phyloP scores from a whole-genome alignment of 1,284 basidiomycete genomes.

The Boletus hoseneyae region DNA sequence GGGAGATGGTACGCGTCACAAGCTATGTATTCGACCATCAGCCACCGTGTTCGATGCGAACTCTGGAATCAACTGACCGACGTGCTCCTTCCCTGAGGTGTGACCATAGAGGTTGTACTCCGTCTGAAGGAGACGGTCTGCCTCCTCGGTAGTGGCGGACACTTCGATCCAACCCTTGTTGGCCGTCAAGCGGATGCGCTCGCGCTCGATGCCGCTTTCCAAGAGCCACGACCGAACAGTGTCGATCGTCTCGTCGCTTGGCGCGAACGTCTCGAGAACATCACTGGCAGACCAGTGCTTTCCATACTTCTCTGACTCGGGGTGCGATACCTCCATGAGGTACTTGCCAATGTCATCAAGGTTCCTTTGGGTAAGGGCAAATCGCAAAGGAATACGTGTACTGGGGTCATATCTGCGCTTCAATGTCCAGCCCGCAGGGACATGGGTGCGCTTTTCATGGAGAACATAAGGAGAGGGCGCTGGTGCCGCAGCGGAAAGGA shows the following conservation, averaged over 20 bases:
- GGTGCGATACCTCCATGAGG: conserved; percentile 43
- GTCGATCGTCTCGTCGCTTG: conserved; percentile 35
- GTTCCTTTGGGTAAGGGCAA: conserved; percentile 42
- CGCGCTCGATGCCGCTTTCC: conserved; percentile 32
- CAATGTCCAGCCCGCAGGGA: conserved; percentile 35
- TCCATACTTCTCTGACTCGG: conserved; percentile 40
- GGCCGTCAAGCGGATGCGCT: conserved; percentile 31
- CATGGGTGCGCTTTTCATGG: conserved; percentile 34
- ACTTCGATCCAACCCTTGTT: conserved; percentile 44
- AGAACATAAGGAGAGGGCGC: conserved; percentile 14
- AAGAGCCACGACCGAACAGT: conserved; percentile 40
- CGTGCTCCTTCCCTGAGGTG: conserved; percentile 36
- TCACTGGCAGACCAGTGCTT: conserved; percentile 41
- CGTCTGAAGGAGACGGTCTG: conserved; percentile 32
- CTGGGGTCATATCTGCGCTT: conserved; percentile 26
- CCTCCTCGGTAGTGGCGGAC: conserved; percentile 37
- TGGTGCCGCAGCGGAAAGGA: conserved; percentile 14
- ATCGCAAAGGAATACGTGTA: conserved; percentile 34
- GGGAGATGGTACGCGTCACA: conserved; percentile 31
- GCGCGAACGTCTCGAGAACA: conserved; percentile 39
- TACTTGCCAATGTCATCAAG: conserved; percentile 36
- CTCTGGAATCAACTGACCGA: conserved; percentile 30
- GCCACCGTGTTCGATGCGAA: conserved; percentile 10
- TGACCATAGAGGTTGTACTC: conserved; percentile 37
- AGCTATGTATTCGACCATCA: conserved; percentile 17